Conservation (phyloP, 495 filamentous ascomycete species). For the Lasiosphaeria miniovina region DNA sequence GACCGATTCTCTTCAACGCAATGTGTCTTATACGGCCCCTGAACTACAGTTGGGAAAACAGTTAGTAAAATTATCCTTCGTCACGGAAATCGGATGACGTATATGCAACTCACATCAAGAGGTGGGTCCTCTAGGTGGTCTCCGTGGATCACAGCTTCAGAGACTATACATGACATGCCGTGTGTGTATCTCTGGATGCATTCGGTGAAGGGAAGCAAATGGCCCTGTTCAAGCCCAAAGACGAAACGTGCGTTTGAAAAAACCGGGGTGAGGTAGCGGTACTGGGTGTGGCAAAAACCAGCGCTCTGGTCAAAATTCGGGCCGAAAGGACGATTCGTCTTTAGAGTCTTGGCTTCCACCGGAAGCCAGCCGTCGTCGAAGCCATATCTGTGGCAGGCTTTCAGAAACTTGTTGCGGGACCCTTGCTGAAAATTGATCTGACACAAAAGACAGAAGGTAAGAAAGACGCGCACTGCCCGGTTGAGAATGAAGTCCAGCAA, state of each 20-base stretch:
- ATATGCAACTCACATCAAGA: conserved; percentile 2
- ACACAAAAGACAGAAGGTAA: too few species aligned
- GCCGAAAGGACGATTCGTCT: not conserved
- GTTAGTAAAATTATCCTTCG: not conserved
- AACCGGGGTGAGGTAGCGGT: conserved; percentile 7
- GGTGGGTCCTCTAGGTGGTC: conserved; percentile 15
- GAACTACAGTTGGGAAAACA: not conserved
- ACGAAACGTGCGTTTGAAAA: conserved; percentile 8
- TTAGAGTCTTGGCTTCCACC: not conserved
- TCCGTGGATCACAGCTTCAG: conserved; percentile 11
- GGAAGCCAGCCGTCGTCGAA: too few species aligned
- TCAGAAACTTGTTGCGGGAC: too few species aligned
- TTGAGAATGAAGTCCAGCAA: too few species aligned
- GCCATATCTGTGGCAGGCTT: too few species aligned
- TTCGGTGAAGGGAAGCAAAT: conserved; percentile 12
- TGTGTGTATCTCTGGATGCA: not conserved
- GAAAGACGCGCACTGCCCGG: too few species aligned
- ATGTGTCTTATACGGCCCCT: not conserved
- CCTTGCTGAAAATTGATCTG: too few species aligned
- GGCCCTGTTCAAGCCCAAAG: conserved; percentile 5
- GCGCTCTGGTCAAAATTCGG: not conserved
- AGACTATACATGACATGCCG: conserved; percentile 11
- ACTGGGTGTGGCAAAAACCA: not conserved
- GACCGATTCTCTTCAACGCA: conserved; percentile 1
- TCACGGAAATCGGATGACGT: not conserved